A percentile compares a stretch with the other conserved stretches of the same genome.
These are phyloP conservation scores for Aspergillus diversus DNA, from an alignment of 495 filamentous ascomycete genomes.

Conservation along the genomic window DNA sequence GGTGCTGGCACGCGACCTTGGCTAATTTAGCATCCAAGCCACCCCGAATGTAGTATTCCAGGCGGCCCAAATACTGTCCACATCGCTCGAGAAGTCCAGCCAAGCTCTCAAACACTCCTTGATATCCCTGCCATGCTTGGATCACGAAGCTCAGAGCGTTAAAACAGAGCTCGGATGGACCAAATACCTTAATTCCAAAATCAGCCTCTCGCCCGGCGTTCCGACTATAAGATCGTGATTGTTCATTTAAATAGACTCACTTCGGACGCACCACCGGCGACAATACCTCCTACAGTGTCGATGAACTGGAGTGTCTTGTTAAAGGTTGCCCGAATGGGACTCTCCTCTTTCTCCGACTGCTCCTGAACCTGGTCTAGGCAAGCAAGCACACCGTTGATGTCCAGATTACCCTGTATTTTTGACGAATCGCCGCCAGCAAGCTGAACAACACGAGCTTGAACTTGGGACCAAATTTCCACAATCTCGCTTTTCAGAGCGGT, in stretches of 20 bases:
- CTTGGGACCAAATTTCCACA: slow-evolving; percentile 41
- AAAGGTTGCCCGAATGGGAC: slow-evolving; percentile 30
- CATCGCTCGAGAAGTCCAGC: slow-evolving; percentile 41
- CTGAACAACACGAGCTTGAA: slow-evolving; percentile 39
- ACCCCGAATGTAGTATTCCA: slow-evolving; percentile 40
- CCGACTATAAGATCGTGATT: neutral
- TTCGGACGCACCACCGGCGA: slow-evolving; percentile 35
- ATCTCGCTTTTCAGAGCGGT: slow-evolving; percentile 40
- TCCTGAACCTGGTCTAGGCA: slow-evolving; percentile 34
- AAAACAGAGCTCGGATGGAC: slow-evolving; percentile 43
- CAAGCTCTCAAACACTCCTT: slow-evolving; percentile 41
- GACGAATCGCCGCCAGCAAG: slow-evolving; percentile 41
- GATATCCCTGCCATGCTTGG: slow-evolving; percentile 46
- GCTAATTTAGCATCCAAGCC: slow-evolving; percentile 39
- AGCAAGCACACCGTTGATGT: slow-evolving; percentile 36
- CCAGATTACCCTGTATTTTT: slow-evolving; percentile 30
- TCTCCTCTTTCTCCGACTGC: slow-evolving; percentile 32
- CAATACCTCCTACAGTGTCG: slow-evolving; percentile 38
- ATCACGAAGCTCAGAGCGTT: slow-evolving; percentile 43
- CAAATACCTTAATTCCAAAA: slow-evolving; percentile 36
- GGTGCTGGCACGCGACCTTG: slow-evolving; percentile 43
- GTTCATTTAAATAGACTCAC: slow-evolving; percentile 24
- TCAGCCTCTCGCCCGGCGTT: slow-evolving; percentile 10
- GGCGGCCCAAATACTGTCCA: slow-evolving; percentile 37
- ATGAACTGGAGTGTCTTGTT: slow-evolving; percentile 41